A percentile compares a stretch with the other conserved stretches of the same genome.
phyloP scores from a whole-genome alignment of 2,329 filamentous ascomycete genomes.

The Microsporum ferrugineum region DNA sequence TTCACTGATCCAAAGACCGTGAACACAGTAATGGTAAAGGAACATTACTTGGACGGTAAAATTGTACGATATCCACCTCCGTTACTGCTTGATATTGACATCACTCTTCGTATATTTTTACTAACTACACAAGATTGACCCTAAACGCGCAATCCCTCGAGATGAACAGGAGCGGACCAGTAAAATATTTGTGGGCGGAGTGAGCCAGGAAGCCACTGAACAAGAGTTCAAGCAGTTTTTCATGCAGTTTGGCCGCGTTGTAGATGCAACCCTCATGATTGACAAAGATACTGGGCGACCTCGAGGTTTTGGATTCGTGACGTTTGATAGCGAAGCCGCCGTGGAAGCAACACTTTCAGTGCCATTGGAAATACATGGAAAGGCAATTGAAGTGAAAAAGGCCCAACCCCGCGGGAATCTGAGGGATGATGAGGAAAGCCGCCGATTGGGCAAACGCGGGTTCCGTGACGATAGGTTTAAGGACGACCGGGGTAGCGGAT shows the following conservation, averaged over 20 bases:
- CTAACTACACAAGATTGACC: slow-evolving; percentile 62
- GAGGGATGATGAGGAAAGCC: slow-evolving; percentile 69
- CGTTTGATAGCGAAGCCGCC: slow-evolving; percentile 89
- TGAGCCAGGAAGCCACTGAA: slow-evolving; percentile 93
- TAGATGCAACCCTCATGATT: slow-evolving; percentile 98
- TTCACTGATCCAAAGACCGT: slow-evolving; percentile 97
- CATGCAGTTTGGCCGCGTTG: slow-evolving; percentile 86
- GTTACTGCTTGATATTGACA: neutral
- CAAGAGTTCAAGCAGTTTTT: slow-evolving; percentile 96
- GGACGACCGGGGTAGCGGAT: slow-evolving; percentile 28
- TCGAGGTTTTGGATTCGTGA: slow-evolving; percentile 93
- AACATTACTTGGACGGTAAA: slow-evolving; percentile 95
- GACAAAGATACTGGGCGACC: slow-evolving; percentile 98
- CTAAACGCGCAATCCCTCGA: slow-evolving; percentile 89
- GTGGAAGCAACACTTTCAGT: slow-evolving; percentile 81
- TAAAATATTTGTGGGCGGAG: slow-evolving; percentile 97
- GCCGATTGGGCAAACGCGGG: slow-evolving; percentile 41
- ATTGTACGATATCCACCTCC: slow-evolving; percentile 53
- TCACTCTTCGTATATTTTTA: neutral
- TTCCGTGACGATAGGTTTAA: slow-evolving; percentile 32
- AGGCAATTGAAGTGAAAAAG: slow-evolving; percentile 96
- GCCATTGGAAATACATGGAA: slow-evolving; percentile 84
- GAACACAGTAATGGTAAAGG: slow-evolving; percentile 99
- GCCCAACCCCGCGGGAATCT: slow-evolving; percentile 92
- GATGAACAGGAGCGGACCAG: slow-evolving; percentile 97